Evolutionary conservation across 179 eudicot species (phyloP).

Genomic region (Pouteria campechiana): DNA sequence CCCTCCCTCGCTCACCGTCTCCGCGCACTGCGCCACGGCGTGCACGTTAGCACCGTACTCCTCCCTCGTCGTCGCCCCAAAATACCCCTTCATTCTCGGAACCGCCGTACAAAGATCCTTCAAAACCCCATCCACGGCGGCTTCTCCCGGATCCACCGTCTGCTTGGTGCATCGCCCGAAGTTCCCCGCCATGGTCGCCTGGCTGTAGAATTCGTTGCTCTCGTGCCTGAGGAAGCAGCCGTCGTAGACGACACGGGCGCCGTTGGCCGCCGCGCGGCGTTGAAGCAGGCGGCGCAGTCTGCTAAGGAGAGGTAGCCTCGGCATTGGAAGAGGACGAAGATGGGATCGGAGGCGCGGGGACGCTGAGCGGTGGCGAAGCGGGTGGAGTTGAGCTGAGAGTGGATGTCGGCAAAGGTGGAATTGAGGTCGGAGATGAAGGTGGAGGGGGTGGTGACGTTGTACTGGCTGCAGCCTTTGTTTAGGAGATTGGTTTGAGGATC

Average conservation of each 20-base stretch:
- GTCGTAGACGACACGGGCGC: constrained; percentile 43
- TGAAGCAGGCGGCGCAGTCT: constrained; percentile 26
- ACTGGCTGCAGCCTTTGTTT: constrained; percentile 26
- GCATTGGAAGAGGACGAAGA: constrained; percentile 33
- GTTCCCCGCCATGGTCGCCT: constrained; percentile 17
- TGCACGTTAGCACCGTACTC: constrained; percentile 3
- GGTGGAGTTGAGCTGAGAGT: constrained; percentile 10
- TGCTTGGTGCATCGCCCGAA: constrained; percentile 19
- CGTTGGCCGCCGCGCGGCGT: constrained; percentile 29
- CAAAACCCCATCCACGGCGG: constrained; percentile 9
- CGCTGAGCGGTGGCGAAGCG: constrained; percentile 25
- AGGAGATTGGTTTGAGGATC: constrained; percentile 25
- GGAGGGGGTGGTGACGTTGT: constrained; percentile 16
- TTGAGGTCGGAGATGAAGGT: constrained; percentile 23
- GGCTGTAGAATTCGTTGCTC: constrained; percentile 15
- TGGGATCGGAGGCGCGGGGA: constrained; percentile 25
- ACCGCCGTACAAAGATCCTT: constrained; percentile 18
- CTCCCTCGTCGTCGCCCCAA: constrained; percentile 14
- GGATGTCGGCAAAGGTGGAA: constrained; percentile 17
- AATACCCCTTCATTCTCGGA: constrained; percentile 21
- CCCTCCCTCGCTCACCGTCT: constrained; percentile 8
- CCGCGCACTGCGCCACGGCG: constrained; percentile 17
- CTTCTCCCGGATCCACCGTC: constrained; percentile 11
- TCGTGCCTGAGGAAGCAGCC: constrained; percentile 45
- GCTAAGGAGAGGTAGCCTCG: constrained; percentile 18